A percentile compares a stretch with the other conserved stretches of the same genome.
These are phyloP conservation scores for Paulownia fortunei DNA, from an alignment of 257 asterid species.

Conservation along the genomic window DNA sequence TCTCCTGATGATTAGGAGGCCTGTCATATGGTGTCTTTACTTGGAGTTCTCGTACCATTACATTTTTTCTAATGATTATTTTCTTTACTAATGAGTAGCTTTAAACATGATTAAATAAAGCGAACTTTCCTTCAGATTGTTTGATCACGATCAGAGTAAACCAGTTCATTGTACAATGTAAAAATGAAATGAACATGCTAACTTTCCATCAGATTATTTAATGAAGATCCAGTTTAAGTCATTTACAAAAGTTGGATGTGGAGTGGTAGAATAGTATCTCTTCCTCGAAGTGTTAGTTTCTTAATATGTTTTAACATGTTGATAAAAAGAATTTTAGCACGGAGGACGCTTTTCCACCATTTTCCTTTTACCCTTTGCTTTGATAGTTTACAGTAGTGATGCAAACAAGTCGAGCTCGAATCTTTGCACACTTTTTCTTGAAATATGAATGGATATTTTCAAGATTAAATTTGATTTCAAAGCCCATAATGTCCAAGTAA, in stretches of 20 bases:
- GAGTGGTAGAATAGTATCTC: no score
- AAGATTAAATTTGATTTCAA: conserved; percentile 1
- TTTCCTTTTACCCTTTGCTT: no score
- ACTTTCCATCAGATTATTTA: no score
- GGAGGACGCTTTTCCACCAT: no score
- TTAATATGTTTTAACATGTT: no score
- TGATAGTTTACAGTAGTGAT: not conserved
- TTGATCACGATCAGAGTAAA: not conserved
- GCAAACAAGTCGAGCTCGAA: not conserved
- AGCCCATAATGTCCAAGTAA: not conserved
- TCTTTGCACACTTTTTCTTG: not conserved
- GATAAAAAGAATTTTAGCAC: no score
- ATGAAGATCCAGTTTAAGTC: no score
- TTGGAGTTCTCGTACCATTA: not conserved
- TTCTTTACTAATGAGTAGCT: not conserved
- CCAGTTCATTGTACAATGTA: not conserved
- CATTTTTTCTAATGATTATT: conserved; percentile 7
- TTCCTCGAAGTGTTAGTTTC: no score
- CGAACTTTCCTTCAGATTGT: not conserved
- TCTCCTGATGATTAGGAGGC: conserved; percentile 41
- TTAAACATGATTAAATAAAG: not conserved
- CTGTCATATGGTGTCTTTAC: not conserved
- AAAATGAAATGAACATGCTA: not conserved
- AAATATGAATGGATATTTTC: not conserved
- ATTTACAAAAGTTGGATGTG: no score